A percentile compares a stretch with the other conserved stretches of the same genome.
These are phyloP conservation scores for Diaporthe caulivora DNA, from an alignment of 2,329 filamentous ascomycete genomes.

Conservation along the genomic window DNA sequence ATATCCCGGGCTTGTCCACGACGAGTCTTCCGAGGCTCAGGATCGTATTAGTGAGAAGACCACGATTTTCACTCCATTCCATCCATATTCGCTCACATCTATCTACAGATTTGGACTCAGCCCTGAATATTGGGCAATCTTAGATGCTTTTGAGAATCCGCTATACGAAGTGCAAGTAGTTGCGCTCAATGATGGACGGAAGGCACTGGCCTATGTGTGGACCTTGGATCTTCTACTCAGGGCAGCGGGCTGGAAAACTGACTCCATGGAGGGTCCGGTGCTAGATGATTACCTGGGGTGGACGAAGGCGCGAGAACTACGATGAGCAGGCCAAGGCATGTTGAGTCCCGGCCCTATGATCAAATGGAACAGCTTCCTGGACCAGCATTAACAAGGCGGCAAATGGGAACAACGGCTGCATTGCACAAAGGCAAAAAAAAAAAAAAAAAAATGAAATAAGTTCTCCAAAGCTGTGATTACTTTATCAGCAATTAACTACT, in stretches of 20 bases:
- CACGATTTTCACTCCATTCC: too few species aligned
- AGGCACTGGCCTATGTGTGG: slow-evolving; percentile 27
- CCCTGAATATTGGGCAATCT: slow-evolving; percentile 31
- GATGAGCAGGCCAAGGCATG: not conserved
- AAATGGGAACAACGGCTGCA: not conserved
- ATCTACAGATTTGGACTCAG: slow-evolving; percentile 1
- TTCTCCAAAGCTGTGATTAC: not conserved
- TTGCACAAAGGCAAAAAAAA: not conserved
- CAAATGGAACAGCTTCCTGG: too few species aligned
- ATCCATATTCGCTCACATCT: not conserved
- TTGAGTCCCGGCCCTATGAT: not conserved
- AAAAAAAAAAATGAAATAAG: too few species aligned
- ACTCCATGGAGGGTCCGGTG: not conserved
- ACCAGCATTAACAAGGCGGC: not conserved
- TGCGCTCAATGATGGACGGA: slow-evolving; percentile 8
- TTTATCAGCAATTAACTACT: not conserved
- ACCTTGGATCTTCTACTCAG: not conserved
- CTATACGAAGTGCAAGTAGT: slow-evolving; percentile 35
- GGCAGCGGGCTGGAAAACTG: not conserved
- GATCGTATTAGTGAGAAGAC: slow-evolving; percentile 35
- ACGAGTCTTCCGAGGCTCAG: slow-evolving; percentile 19
- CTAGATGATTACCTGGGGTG: not conserved
- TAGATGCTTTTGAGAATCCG: slow-evolving; percentile 39
- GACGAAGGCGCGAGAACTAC: slow-evolving; percentile 20
- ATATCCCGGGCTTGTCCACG: slow-evolving; percentile 39